Percentiles rank a stretch among this genome's conserved stretches.
These are phyloP conservation scores for Rosa chinensis DNA, from an alignment of 306 rosid genomes.

Conservation along the genomic window DNA sequence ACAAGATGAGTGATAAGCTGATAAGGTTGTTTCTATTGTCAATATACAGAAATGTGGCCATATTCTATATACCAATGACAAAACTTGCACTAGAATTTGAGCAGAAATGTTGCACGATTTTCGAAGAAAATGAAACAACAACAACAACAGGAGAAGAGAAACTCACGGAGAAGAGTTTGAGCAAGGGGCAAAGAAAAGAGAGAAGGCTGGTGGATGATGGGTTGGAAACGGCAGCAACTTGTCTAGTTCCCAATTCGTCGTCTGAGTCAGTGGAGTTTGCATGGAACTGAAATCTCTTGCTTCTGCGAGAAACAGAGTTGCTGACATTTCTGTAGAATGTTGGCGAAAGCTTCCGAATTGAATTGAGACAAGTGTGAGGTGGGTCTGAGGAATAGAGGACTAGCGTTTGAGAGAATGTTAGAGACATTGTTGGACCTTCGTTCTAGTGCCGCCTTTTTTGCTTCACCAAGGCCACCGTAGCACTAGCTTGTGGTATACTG, in stretches of 20 bases:
- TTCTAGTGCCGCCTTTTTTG: neutral
- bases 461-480: neutral
- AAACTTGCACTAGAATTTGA: neutral
- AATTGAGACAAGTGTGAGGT: neutral
- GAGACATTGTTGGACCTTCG: neutral
- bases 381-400: neutral
- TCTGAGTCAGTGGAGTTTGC: constrained; percentile 45
- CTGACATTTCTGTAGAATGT: constrained; percentile 18
- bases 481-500: too few relatives aligned
- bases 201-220: constrained; percentile 45
- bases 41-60: neutral
- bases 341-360: neutral
- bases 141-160: neutral
- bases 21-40: neutral
- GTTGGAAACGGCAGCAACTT: constrained; percentile 1
- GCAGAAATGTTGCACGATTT: neutral
- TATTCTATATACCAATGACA: neutral
- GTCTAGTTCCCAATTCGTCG: constrained; percentile 25
- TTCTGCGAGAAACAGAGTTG: constrained; percentile 34
- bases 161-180: constrained; percentile 72
- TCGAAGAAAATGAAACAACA: neutral
- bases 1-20: neutral
- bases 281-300: constrained; percentile 26
- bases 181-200: constrained; percentile 74
- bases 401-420: neutral